Base-by-base conservation (phyloP, 2,329 filamentous ascomycete genomes). In the Fusarium oxysporum region DNA sequence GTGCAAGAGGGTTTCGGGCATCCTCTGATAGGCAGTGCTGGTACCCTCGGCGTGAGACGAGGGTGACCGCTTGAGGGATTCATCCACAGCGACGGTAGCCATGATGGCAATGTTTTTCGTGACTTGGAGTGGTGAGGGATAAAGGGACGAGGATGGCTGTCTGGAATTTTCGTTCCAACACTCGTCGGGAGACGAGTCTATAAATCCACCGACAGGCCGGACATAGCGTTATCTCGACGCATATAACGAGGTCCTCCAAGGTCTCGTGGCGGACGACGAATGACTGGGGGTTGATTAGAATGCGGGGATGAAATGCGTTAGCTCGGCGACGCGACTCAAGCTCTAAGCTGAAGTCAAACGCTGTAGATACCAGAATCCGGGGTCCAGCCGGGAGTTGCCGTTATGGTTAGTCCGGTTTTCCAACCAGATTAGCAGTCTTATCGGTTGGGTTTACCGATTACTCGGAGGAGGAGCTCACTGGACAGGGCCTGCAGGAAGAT, bases 1-100 rank as follows among this genome's bases (percentile, higher is more conserved):
- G 40, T 59, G 48, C 17, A 53, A n/a, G 17, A 70, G 68, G 23
- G 56, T 56, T 10, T 69, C 68, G 11, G 65, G 65, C 65, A 69
- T 69, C 19, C 65, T 50, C 28, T 68, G 65, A n/a, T 59, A 65
- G 5, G 65, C 65, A 23, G 53, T 44, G 54, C 51, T 66, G 19
- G 35, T 59, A 25, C 62, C 62, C 62, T 68, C 62, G 2, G 65
- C 55, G 25, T 66, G 54, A n/a, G 62, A 68, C 16, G 65, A 68
- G 17, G 45, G 41, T 8, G 37, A 44, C 33, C 40, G 45, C 48
- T 68, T 64, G 47, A 54, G 35, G 6, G 65, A 44, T 38, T 60
- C 68, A 40, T 69, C 65, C 40, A 70, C 25, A 11, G 38, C 30
- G 35, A 40, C 38, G n/a, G 64, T 38, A 21, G 60, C 53, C 64